phyloP scores from a whole-genome alignment of 306 rosid species.

The Trifolium subterraneum region DNA sequence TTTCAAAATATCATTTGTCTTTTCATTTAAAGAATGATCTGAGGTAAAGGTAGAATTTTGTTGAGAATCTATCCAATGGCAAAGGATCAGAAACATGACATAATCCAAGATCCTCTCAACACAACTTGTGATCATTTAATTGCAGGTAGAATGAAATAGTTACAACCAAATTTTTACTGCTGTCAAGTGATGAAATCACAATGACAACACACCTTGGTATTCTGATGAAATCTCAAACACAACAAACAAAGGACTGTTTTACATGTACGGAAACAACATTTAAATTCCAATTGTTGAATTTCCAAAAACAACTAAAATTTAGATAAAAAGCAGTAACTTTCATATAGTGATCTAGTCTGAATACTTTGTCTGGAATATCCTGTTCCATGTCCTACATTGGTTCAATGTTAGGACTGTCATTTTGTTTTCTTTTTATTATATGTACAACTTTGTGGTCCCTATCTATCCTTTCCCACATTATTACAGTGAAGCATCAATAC shows the following conservation, averaged over 20 bases:
- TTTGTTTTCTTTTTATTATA: conserved; percentile 39
- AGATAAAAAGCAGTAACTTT: conserved; percentile 54
- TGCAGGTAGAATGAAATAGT: neutral
- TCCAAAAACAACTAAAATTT: conserved; percentile 4
- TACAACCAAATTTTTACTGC: neutral
- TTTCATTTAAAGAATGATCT: no score
- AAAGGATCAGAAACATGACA: no score
- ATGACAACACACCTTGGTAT: neutral
- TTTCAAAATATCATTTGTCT: no score
- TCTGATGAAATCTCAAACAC: conserved; percentile 46
- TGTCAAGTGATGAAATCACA: neutral
- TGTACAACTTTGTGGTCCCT: conserved; percentile 52
- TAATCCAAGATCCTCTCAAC: no score
- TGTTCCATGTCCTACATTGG: conserved; percentile 74
- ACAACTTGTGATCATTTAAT: no score
- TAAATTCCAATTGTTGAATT: conserved; percentile 46
- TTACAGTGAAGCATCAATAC: conserved; percentile 40
- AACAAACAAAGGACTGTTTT: conserved; percentile 32
- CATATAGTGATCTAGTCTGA: conserved; percentile 48
- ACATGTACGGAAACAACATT: conserved; percentile 57
- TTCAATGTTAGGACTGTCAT: conserved; percentile 43
- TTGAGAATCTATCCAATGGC: no score
- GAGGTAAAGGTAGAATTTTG: no score
- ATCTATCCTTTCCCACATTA: conserved; percentile 40
- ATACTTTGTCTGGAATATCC: conserved; percentile 87